These are phyloP conservation scores for Podaxis mareebaensis DNA, from an alignment of 768 basidiomycete species.

Conservation along the genomic window DNA sequence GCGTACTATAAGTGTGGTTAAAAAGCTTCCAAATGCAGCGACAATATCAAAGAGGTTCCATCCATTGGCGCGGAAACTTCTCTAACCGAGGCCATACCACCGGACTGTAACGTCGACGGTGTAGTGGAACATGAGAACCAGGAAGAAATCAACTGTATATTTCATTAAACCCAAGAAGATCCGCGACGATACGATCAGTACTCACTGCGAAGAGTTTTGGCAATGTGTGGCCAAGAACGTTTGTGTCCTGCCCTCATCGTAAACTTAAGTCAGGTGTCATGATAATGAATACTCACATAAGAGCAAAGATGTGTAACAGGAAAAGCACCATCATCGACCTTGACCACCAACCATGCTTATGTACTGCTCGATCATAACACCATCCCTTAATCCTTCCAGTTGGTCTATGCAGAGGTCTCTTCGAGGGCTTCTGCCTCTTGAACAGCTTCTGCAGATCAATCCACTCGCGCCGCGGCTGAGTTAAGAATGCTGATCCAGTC, in stretches of 20 bases:
- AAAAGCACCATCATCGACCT: constrained; percentile 78
- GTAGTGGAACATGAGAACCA: constrained; percentile 71
- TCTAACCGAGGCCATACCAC: constrained; percentile 82
- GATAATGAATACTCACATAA: constrained; percentile 61
- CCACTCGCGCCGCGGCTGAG: constrained; percentile 89
- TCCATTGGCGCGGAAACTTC: constrained; percentile 82
- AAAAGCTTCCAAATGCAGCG: constrained; percentile 77
- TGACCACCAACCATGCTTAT: constrained; percentile 95
- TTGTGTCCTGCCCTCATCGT: constrained; percentile 62
- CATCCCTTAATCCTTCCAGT: constrained; percentile 60
- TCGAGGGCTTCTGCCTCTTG: constrained; percentile 82
- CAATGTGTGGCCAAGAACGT: constrained; percentile 57
- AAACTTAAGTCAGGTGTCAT: neutral
- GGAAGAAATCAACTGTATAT: constrained; percentile 69
- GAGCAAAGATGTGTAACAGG: constrained; percentile 73
- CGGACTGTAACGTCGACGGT: constrained; percentile 76
- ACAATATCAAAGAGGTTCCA: constrained; percentile 94
- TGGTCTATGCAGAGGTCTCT: constrained; percentile 69
- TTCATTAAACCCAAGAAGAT: constrained; percentile 1
- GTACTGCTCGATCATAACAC: constrained; percentile 90
- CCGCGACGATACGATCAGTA: neutral
- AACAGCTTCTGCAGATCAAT: constrained; percentile 90
- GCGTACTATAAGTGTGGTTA: constrained; percentile 76
- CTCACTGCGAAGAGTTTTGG: constrained; percentile 64
- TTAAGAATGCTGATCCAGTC: constrained; percentile 85